Percentiles rank a stretch among this genome's conserved stretches.
Evolutionary conservation across 179 eudicot genomes (phyloP).

Genomic region (Carnegiea gigantea): DNA sequence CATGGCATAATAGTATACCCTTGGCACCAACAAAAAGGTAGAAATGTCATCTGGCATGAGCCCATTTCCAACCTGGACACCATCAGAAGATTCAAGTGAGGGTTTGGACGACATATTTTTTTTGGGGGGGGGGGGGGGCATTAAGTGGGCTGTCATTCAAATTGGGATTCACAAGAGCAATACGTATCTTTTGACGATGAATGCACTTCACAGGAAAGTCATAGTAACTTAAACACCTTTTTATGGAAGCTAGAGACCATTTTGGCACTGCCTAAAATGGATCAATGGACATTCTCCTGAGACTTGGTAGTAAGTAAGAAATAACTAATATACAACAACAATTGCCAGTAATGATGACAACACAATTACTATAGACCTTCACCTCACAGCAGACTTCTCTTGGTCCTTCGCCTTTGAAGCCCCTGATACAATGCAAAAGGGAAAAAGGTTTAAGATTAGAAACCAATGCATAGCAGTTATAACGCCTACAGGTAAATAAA

Average conservation of each 20-base stretch:
- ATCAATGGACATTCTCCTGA: background rate
- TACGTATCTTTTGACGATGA: background rate
- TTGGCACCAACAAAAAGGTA: background rate
- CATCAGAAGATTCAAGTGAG: background rate
- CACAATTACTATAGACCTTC: constrained; percentile 9
- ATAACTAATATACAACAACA: background rate
- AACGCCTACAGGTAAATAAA: background rate
- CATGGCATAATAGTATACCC: background rate
- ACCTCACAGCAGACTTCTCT: constrained; percentile 60
- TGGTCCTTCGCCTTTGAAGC: constrained; percentile 40
- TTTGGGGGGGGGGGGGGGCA: no score
- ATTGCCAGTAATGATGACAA: background rate
- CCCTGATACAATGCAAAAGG: constrained; percentile 41
- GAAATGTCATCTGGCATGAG: background rate
- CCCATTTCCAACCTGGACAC: background rate
- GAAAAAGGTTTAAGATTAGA: background rate
- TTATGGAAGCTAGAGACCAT: background rate
- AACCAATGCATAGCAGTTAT: background rate
- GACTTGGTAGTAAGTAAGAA: background rate
- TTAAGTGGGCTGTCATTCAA: background rate
- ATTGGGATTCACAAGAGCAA: background rate
- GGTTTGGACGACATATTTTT: background rate
- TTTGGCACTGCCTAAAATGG: background rate
- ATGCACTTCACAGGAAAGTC: background rate
- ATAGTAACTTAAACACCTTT: background rate